Conservation (phyloP, 176 grass and related monocot species). For the Canna indica region DNA sequence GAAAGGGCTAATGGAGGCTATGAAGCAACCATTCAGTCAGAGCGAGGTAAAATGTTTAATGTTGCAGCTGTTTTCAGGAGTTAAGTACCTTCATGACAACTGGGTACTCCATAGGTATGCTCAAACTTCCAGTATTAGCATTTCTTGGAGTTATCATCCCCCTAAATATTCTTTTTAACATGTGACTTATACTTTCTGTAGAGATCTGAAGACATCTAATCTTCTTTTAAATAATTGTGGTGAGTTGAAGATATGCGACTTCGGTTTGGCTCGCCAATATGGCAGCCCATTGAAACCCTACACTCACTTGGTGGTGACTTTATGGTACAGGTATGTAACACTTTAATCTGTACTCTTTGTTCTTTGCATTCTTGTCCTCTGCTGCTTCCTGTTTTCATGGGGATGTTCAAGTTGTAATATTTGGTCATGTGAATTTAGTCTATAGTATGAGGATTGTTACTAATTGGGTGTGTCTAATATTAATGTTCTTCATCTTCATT, state of each 20-base stretch:
- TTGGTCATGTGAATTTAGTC: constrained; percentile 8
- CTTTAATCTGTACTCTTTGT: constrained; percentile 1
- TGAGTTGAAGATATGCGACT: constrained; percentile 97
- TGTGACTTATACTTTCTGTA: constrained; percentile 21
- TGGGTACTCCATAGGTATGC: constrained; percentile 87
- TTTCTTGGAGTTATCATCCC: neutral
- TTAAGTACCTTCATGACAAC: constrained; percentile 92
- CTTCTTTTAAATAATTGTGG: constrained; percentile 79
- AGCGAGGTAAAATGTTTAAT: constrained; percentile 97
- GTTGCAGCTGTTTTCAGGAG: constrained; percentile 81
- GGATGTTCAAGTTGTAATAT: neutral
- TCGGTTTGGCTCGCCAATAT: constrained; percentile 90
- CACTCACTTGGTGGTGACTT: constrained; percentile 90
- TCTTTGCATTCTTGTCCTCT: neutral
- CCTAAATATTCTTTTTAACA: constrained; percentile 12
- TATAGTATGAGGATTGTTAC: too few species aligned
- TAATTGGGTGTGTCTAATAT: neutral
- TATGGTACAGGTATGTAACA: constrained; percentile 73
- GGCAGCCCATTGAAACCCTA: constrained; percentile 81
- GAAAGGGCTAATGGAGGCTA: constrained; percentile 82
- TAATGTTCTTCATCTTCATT: neutral
- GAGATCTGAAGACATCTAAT: constrained; percentile 95
- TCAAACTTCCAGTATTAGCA: constrained; percentile 10
- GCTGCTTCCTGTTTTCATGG: neutral
- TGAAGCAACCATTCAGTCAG: constrained; percentile 85